phyloP scores from a whole-genome alignment of 179 eudicot genomes.

The Silene noctiflora region DNA sequence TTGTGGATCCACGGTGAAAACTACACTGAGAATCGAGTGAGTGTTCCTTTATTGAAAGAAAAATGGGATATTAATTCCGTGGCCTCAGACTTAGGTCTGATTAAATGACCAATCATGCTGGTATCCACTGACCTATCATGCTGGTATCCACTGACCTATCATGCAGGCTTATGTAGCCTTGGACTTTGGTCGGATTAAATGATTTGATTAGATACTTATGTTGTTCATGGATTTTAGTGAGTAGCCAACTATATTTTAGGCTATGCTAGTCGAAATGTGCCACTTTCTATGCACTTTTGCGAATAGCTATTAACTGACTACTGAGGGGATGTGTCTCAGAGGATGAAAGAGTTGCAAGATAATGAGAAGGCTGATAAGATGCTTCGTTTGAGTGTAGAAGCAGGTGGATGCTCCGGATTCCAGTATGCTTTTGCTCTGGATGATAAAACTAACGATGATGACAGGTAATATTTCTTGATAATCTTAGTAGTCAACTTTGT shows the following conservation, averaged over 20 bases:
- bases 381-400: constrained; percentile 89
- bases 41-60: too few species aligned
- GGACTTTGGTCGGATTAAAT: too few species aligned
- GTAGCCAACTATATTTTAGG: not conserved
- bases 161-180: too few species aligned
- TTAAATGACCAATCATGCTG: too few species aligned
- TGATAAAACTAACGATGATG: constrained; percentile 61
- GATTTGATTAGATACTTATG: not conserved
- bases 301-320: constrained; percentile 21
- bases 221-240: not conserved
- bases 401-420: constrained; percentile 98
- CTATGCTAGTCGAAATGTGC: too few species aligned
- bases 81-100: too few species aligned
- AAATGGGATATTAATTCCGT: too few species aligned
- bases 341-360: constrained; percentile 81
- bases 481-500: not conserved
- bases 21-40: too few species aligned
- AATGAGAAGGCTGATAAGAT: constrained; percentile 55
- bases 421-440: constrained; percentile 84
- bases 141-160: too few species aligned
- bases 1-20: too few species aligned
- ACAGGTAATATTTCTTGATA: constrained; percentile 44
- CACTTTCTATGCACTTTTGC: not conserved
- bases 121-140: too few species aligned
- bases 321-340: constrained; percentile 40